Evolutionary conservation across 2,329 filamentous ascomycete species (phyloP), one percentile per base, ranked within the genome.

Genomic region (Pseudocercospora crystallina): DNA sequence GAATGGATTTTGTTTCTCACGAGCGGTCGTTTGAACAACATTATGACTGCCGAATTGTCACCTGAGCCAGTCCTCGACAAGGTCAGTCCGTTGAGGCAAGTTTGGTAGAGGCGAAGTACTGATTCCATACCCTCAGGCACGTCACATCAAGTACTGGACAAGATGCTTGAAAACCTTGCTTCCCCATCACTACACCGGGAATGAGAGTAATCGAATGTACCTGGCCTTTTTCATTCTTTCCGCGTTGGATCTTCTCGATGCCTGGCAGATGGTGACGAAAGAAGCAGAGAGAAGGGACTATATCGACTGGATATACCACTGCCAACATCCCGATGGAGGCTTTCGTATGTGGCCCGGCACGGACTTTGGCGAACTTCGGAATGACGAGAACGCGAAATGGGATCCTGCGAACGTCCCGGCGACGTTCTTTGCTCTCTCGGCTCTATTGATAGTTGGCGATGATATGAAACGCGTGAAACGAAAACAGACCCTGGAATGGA

Each of bases 71-170:
- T 51, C 37, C 48, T 54, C 43, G 48, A 51, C 44, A 48, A 54
- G 48, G 52, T 54, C 35, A 49, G 46, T 44, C 37, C 33, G 17
- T 34, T 32, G 31, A 50, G 36, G 35, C 37, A 11, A 15, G 33
- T 13, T 29, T 30, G 20, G 30, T 30, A 41, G 37, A n/a, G 37
- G 37, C 31, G 26, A 39, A 31, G 14, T 41, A 43, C 35, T 53
- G 26, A 53, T 31, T 38, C 20, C 26, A 9, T 29, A 12, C 20
- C 12, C 15, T 8, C 51, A 68, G 63, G 49, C 55, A 13, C 60
- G 65, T 13, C 94, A 99, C 69, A 77, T 94, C 67, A 89, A 87
- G 67, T 99, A 96, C 80, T 99, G 91, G 86, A 82, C 90, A 59
- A 85, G 91, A 67, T 96, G 92, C 69, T 80, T 94, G 58, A 87